Percentiles rank a stretch among this genome's conserved stretches.
phyloP scores from a whole-genome alignment of 116 monocot species.

The Phalaenopsis hybrid region DNA sequence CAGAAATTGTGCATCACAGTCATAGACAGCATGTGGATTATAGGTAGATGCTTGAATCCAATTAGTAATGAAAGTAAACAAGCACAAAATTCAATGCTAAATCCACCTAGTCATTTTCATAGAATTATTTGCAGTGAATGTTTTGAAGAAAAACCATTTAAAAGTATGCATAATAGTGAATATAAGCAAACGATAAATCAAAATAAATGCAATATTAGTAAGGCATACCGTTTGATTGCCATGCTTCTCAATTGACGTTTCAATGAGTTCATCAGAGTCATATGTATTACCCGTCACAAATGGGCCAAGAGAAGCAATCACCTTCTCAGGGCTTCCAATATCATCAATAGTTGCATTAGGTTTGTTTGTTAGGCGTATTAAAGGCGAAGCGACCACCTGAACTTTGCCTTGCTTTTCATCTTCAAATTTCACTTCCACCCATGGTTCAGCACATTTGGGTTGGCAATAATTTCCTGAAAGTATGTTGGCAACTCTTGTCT shows the following conservation, averaged over 20 bases:
- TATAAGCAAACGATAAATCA: neutral
- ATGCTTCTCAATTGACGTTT: conserved; percentile 57
- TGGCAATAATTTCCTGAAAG: conserved; percentile 99
- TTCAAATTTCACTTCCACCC: conserved; percentile 98
- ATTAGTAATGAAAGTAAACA: too few species aligned
- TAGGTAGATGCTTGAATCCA: too few species aligned
- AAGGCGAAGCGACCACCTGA: conserved; percentile 91
- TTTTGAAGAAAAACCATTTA: too few species aligned
- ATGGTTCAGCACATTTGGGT: conserved; percentile 98
- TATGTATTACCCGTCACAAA: conserved; percentile 92
- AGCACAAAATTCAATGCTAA: too few species aligned
- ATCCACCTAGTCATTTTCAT: too few species aligned
- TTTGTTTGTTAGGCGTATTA: conserved; percentile 86
- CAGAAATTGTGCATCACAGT: too few species aligned
- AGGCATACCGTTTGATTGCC: conserved; percentile 70
- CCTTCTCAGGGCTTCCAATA: conserved; percentile 85
- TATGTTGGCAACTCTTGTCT: conserved; percentile 86
- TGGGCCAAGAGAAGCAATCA: conserved; percentile 86
- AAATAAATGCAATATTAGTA: neutral
- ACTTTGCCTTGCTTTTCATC: conserved; percentile 90
- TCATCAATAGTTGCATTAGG: conserved; percentile 93
- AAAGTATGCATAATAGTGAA: too few species aligned
- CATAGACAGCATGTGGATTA: too few species aligned
- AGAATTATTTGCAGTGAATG: too few species aligned
- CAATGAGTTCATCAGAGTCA: conserved; percentile 80